Base-by-base conservation (phyloP, 2,329 filamentous ascomycete species). In the Tolypocladium endophyticum region DNA sequence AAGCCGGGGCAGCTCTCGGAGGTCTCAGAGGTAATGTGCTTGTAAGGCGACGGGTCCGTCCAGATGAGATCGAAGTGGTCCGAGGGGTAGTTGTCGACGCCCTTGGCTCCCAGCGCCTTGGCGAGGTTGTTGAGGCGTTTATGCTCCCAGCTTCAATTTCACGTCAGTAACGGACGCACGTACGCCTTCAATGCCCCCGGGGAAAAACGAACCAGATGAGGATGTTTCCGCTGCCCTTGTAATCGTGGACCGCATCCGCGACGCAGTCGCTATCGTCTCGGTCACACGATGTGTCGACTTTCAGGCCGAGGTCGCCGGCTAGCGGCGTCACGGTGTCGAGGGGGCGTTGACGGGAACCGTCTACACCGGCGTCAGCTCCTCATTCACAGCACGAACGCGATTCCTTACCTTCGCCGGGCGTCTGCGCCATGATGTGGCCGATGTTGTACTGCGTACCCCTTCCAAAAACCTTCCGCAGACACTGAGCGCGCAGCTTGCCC, bases 401-500 rank as follows among this genome's bases (percentile, higher is more conserved):
- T 33, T 33, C 58, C 68, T 58, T 62, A 81, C 78, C 68, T 2
- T 70, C 69, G 69, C 84, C 79, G 30, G 80, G 81, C 5, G 72
- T 75, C 68, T 84, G 73, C 0, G 83, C 83, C 72, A 87, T 77
- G 60, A 87, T 84, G 62, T 84, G 73, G 2, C 76, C 79, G 62
- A 87, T 84, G 58, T 84, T 69, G 68, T 84, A 87, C 1, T 57
- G 41, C 0, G 81, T 84, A 18, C 65, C 67, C 0, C 71, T 67
- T 0, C 82, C 81, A 65, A 87, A 87, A 1, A 87, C 80, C 11
- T 64, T 73, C 14, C 79, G 73, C n/a, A 87, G 71, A 63, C 84
- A 86, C 65, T 87, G 79, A 0, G 84, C 81, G 20, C 84, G 80
- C 69, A 83, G 61, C 58, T 77, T 63, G n/a, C 84, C 84, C 61